Base-by-base conservation (phyloP, 73 alveolate genomes). In the Halteria grandinella region DNA sequence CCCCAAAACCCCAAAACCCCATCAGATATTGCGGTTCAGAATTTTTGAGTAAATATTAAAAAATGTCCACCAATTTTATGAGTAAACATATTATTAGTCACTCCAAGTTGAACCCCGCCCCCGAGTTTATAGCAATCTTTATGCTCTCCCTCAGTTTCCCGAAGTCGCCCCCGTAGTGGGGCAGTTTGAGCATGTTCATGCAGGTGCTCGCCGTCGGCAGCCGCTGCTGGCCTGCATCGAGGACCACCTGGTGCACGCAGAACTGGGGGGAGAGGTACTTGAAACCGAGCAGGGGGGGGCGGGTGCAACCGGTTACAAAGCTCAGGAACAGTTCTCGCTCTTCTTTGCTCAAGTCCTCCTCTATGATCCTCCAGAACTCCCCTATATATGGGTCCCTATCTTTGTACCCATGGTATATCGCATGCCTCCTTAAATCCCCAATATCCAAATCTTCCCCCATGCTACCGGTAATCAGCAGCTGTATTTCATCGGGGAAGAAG, bases 281-380 rank as follows among this genome's bases (percentile, higher is more conserved):
- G 77, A 94, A 94, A 27, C 99, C 99, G 59, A 92, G 81, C 27
- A 94, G 45, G 25, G 99, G 99, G 15, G 93, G 95, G 59, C 96
- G 84, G 51, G 87, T 71, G 47, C 96, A 80, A 34, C 98, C 95
- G 11, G 99, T 94, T 0, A 92, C 96, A 75, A 94, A 94, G 40
- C 69, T 86, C 27, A 94, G 85, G 72, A 94, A 89, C 69, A 85
- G 84, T 0, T 88, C 92, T 57, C 79, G 85, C 89, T 92, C 91
- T 80, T 92, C 96, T 78, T 92, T 89, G 58, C 75, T 78, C 37
- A 89, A 79, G 15, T 83, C 64, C n/a, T n/a, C n/a, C 52, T 75
- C 93, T 51, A 94, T 55, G 32, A 85, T 72, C 72, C 86, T 81
- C 99, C 99, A 94, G 49, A 94, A 89, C 58, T 77, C 77, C 33